Evolutionary conservation across 495 filamentous ascomycete genomes (phyloP).

Genomic region (Neurospora sp.): DNA sequence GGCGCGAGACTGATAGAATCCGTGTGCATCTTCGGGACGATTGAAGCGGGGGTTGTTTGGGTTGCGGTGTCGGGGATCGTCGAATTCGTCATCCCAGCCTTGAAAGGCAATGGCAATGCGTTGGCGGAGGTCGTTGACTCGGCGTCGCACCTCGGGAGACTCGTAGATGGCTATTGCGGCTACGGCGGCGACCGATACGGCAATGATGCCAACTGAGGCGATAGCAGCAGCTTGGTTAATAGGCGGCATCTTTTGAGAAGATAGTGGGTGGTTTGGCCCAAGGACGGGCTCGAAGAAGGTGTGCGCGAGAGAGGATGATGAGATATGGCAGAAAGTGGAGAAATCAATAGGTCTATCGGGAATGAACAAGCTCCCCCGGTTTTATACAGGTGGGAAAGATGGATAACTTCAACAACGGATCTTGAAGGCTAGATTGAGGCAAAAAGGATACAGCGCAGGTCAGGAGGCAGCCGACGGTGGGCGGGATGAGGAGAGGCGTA

Average conservation of each 20-base stretch:
- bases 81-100: slow-evolving; percentile 64
- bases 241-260: slow-evolving; percentile 24
- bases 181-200: slow-evolving; percentile 63
- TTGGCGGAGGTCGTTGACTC: slow-evolving; percentile 63
- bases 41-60: slow-evolving; percentile 46
- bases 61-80: slow-evolving; percentile 10
- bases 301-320: neutral
- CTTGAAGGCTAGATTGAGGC: neutral
- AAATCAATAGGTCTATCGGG: neutral
- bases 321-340: neutral
- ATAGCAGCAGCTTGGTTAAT: slow-evolving; percentile 37
- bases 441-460: neutral
- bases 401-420: neutral
- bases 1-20: slow-evolving; percentile 41
- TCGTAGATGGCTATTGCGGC: slow-evolving; percentile 81
- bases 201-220: slow-evolving; percentile 64
- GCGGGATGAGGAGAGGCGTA: neutral
- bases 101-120: slow-evolving; percentile 72
- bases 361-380: neutral
- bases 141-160: slow-evolving; percentile 67
- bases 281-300: neutral
- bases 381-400: neutral
- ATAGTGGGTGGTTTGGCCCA: neutral
- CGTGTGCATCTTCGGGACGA: slow-evolving; percentile 48
- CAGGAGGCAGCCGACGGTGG: neutral